Conservation (phyloP, 1,139 yeast species). For the Starmera stellimalicola region DNA sequence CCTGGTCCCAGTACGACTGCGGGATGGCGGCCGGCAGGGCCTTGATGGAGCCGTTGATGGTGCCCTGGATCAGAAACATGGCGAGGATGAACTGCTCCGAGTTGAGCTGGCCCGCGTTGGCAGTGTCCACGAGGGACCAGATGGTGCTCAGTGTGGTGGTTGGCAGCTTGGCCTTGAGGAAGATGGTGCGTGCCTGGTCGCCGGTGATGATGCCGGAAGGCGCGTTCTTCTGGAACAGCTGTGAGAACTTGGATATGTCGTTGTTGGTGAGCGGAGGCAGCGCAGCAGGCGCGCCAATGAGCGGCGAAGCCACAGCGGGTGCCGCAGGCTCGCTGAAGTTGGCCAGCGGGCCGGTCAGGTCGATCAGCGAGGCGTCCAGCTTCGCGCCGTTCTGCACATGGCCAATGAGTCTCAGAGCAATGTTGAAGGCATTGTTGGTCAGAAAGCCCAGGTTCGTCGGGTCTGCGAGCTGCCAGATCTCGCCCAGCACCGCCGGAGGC, state of each 20-base stretch:
- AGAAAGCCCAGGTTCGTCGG: slow-evolving; percentile 76
- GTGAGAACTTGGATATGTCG: slow-evolving; percentile 65
- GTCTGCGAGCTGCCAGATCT: slow-evolving; percentile 92
- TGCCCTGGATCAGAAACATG: slow-evolving; percentile 87
- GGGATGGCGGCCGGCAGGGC: slow-evolving; percentile 68
- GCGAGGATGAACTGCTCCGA: slow-evolving; percentile 79
- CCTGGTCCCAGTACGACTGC: slow-evolving; percentile 54
- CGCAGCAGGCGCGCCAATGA: slow-evolving; percentile 6
- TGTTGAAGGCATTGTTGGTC: slow-evolving; percentile 71
- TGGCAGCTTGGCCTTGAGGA: slow-evolving; percentile 80
- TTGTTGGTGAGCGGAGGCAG: slow-evolving; percentile 54
- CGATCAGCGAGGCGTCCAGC: slow-evolving; percentile 41
- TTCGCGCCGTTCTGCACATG: slow-evolving; percentile 72
- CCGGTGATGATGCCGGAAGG: slow-evolving; percentile 55
- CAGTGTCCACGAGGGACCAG: slow-evolving; percentile 81
- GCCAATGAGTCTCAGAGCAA: slow-evolving; percentile 84
- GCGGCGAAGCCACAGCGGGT: slow-evolving; percentile 7
- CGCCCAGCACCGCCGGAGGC: slow-evolving; percentile 71
- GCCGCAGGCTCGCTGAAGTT: slow-evolving; percentile 27
- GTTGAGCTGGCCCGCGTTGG: slow-evolving; percentile 60
- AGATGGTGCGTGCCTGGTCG: slow-evolving; percentile 69
- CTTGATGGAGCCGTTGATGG: slow-evolving; percentile 56
- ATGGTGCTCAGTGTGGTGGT: slow-evolving; percentile 70
- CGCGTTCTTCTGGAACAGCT: slow-evolving; percentile 66
- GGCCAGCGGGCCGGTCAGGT: slow-evolving; percentile 50